Base-by-base conservation (phyloP, 1,284 basidiomycete genomes). In the Papiliotrema fonsecae region DNA sequence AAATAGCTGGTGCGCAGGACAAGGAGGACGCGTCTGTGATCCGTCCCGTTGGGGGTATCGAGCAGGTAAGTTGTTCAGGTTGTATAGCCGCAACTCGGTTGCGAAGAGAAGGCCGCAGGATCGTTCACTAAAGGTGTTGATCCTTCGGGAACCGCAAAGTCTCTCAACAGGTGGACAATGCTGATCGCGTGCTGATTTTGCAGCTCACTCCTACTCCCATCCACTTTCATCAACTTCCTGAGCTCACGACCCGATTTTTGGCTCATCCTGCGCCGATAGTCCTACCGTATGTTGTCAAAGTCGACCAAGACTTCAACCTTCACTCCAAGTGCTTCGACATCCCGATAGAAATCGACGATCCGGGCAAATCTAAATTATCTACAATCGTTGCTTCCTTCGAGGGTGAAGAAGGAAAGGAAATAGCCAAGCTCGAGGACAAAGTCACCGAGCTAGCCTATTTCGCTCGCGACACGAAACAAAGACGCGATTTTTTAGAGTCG, bases 281-380 rank as follows among this genome's bases (percentile, higher is more conserved):
- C 18, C 75, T 97, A n/a, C 82, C 88, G 61, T 92, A 94, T 67
- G 80, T 64, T 38, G 65, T 77, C 58, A 55, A 61, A 14, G 68
- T 73, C 22, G 67, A 71, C 55, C 66, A 69, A 47, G 72, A 74
- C 42, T 57, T 60, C 42, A 63, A 64, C 50, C 61, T 70, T 31
- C 57, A 69, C 61, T 16, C 77, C 77, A 64, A 70, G 78, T 57
- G 88, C 84, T 97, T 84, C 78, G 93, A 97, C 65, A 82, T 94
- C 21, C 88, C 94, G 49, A 75, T 97, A 19, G 92, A 91, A 65
- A 80, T 87, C 65, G 93, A 97, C 62, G 93, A 97, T 65, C 77
- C 81, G 0, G 70, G 88, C 51, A 92, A 90, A 71, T 79, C 76
- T 47, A 82, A 85, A 54, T 88, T 91, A 83, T 78, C 78, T 47